phyloP scores from a whole-genome alignment of 352 stramenopile genomes.

The Globisporangium takayamanum region DNA sequence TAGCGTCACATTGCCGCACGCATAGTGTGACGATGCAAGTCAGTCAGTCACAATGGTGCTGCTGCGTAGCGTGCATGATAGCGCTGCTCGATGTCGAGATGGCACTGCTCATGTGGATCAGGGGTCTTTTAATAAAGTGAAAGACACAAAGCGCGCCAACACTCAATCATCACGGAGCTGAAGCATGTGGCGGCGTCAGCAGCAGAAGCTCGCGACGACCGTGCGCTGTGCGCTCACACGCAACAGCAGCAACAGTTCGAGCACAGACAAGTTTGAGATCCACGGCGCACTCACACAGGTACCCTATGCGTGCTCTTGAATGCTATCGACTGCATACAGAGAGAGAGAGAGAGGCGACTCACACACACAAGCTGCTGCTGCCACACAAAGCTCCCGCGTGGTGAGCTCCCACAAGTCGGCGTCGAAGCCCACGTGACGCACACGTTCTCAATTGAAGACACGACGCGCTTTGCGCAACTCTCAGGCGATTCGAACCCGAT shows the following conservation, averaged over 20 bases:
- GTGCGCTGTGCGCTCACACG: neutral
- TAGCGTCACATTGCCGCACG: no score
- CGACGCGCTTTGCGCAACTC: constrained; percentile 47
- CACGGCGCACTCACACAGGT: constrained; percentile 11
- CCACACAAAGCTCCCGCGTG: constrained; percentile 28
- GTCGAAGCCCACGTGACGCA: constrained; percentile 54
- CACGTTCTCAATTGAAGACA: constrained; percentile 56
- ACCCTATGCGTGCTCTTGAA: neutral
- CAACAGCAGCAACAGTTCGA: neutral
- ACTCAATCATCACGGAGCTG: no score
- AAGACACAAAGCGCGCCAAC: no score
- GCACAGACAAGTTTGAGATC: constrained; percentile 5
- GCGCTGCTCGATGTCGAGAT: no score
- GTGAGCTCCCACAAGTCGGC: constrained; percentile 40
- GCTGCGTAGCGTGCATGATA: no score
- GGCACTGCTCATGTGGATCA: no score
- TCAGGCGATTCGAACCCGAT: constrained; percentile 76
- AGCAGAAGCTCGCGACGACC: neutral
- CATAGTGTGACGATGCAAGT: no score
- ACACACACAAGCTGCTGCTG: neutral
- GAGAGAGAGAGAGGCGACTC: no score
- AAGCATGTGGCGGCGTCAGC: neutral
- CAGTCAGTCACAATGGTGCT: no score
- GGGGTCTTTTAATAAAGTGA: no score
- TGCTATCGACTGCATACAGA: neutral